A percentile compares a stretch with the other conserved stretches of the same genome.
Conservation (phyloP, 345 rosid species). For the Toxicodendron radicans region DNA sequence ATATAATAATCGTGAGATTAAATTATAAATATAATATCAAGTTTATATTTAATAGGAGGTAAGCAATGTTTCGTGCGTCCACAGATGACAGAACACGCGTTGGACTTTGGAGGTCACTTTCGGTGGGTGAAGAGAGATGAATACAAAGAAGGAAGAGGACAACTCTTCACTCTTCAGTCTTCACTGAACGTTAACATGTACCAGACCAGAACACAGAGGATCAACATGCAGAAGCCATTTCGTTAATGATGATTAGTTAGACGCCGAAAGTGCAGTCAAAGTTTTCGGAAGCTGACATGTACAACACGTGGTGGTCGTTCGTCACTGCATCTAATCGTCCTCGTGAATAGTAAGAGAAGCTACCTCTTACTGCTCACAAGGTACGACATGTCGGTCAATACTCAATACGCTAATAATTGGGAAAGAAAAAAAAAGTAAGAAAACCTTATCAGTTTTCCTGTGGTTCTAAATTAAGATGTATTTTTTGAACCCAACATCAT, state of each 20-base stretch:
- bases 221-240: neutral
- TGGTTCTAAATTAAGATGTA: neutral
- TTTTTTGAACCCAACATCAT: neutral
- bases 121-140: neutral
- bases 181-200: constrained; percentile 12
- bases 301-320: neutral
- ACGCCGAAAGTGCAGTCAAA: constrained; percentile 11
- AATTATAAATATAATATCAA: too few species aligned
- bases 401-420: too few species aligned
- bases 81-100: neutral
- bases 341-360: neutral
- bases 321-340: neutral
- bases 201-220: constrained; percentile 14
- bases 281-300: constrained; percentile 11
- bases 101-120: neutral
- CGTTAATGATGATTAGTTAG: neutral
- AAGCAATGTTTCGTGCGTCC: too few species aligned
- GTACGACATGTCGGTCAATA: neutral
- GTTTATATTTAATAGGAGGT: too few species aligned
- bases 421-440: too few species aligned
- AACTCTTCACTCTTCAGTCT: neutral
- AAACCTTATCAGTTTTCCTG: neutral
- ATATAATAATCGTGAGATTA: too few species aligned
- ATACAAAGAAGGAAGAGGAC: neutral
- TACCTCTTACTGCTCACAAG: neutral